A percentile compares a stretch with the other conserved stretches of the same genome.
Conservation (phyloP, 805 yeast genomes). For the Kuraishia cidri region DNA sequence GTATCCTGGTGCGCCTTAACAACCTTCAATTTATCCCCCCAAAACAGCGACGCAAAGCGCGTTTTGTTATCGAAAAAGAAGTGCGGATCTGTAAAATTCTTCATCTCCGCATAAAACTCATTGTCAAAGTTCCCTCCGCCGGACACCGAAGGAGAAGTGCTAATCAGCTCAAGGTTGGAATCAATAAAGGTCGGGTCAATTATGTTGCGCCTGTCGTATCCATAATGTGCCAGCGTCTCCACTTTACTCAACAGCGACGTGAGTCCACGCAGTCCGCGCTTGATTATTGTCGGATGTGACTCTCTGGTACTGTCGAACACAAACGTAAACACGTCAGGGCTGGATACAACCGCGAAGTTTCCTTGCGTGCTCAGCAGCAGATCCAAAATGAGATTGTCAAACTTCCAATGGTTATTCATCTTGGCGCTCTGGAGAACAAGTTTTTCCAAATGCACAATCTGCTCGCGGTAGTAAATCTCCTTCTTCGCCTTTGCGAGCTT, state of each 20-base stretch:
- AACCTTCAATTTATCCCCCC: constrained; percentile 53
- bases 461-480: constrained; percentile 28
- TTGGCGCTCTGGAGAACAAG: constrained; percentile 17
- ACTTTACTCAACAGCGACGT: constrained; percentile 41
- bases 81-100: constrained; percentile 31
- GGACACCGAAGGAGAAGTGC: constrained; percentile 10
- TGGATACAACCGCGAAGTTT: constrained; percentile 37
- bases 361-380: constrained; percentile 44
- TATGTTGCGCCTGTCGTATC: constrained; percentile 35
- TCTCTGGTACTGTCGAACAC: constrained; percentile 39
- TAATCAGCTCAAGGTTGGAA: too few relatives aligned
- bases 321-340: constrained; percentile 27
- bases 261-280: constrained; percentile 51
- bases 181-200: constrained; percentile 27
- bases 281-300: constrained; percentile 63
- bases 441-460: constrained; percentile 33
- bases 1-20: constrained; percentile 22
- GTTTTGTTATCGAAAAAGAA: constrained; percentile 52
- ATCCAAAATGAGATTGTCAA: constrained; percentile 35
- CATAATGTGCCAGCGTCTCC: constrained; percentile 31
- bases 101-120: constrained; percentile 42
- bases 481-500: constrained; percentile 56
- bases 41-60: constrained; percentile 62
- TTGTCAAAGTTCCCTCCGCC: constrained; percentile 29
- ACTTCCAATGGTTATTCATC: constrained; percentile 46